Base-by-base conservation (phyloP, 176 grass and related monocot species). In the Ensete ventricosum region DNA sequence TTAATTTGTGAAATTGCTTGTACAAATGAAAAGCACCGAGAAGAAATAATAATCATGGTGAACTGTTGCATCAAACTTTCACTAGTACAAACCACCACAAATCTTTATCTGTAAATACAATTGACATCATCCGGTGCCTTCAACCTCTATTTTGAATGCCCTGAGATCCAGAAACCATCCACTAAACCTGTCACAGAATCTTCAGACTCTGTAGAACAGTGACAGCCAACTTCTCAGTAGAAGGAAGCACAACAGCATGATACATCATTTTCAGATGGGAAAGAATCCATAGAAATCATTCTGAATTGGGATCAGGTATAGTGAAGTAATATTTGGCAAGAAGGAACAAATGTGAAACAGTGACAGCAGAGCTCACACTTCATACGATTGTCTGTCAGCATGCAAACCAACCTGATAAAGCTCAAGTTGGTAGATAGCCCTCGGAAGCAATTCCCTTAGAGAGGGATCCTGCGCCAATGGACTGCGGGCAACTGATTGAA, bases 381-480 rank as follows among this genome's bases (percentile, higher is more conserved):
- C 55, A 76, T 51, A 25, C 8, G 29, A 66, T 20, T 57, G 51
- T 78, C 53, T 9, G 50, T 20, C 24, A 11, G 13, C 10, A 21
- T 78, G 76, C 64, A 27, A 14, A 69, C 52, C 52, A 55, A 53
- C 17, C 11, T 53, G 76, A 25, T 69, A 78, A 78, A 78, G 64
- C 26, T 69, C 64, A 26, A 78, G 76, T 12, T 78, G 76, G 64
- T 78, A 69, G 14, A 69, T 78, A 53, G 76, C 76, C 67, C 14
- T 25, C 14, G 64, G 76, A 69, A 78, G 52, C 52, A 78, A 53
- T 24, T 69, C 64, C 49, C 53, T 69, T 17, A 78, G 25, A 11
- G 76, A 69, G 34, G 76, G 51, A 69, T 69, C 21, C 63, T 78
- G 64, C 19, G 64, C 51, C 64, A 69, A 3, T 17, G 17, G 24